A percentile compares a stretch with the other conserved stretches of the same genome.
Evolutionary conservation across 441 rosid genomes (phyloP).

Genomic region (Syzygium syzygioides): DNA sequence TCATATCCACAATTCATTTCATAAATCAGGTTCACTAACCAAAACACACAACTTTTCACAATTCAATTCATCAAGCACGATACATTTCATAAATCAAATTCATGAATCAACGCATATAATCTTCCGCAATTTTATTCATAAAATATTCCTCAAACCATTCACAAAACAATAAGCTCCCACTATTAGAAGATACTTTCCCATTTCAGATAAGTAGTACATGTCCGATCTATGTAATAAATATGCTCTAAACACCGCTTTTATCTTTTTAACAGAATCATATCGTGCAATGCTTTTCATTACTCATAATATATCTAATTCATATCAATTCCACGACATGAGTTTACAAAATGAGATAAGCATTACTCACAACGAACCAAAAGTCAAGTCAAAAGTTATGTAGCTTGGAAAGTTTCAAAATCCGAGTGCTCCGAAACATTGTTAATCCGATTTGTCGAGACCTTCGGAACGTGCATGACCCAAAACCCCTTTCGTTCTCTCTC

Average conservation of each 20-base stretch:
- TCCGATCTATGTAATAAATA: neutral
- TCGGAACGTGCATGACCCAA: neutral
- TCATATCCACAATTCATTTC: neutral
- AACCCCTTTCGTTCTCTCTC: neutral
- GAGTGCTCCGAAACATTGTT: neutral
- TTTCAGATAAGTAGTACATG: neutral
- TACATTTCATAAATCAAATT: neutral
- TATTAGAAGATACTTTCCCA: neutral
- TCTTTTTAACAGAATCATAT: neutral
- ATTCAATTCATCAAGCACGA: neutral
- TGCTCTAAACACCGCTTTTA: neutral
- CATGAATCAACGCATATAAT: neutral
- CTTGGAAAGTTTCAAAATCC: neutral
- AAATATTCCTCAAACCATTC: neutral
- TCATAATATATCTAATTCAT: neutral
- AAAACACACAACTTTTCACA: neutral
- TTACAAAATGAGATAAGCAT: neutral
- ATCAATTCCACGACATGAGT: no score
- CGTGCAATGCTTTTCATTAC: neutral
- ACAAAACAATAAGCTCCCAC: neutral
- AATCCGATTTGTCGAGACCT: neutral
- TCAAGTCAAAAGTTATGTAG: neutral
- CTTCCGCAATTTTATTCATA: neutral
- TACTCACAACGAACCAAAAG: neutral
- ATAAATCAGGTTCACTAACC: neutral